phyloP scores from a whole-genome alignment of 1,284 basidiomycete species.

The Cutaneotrichosporon sp. region DNA sequence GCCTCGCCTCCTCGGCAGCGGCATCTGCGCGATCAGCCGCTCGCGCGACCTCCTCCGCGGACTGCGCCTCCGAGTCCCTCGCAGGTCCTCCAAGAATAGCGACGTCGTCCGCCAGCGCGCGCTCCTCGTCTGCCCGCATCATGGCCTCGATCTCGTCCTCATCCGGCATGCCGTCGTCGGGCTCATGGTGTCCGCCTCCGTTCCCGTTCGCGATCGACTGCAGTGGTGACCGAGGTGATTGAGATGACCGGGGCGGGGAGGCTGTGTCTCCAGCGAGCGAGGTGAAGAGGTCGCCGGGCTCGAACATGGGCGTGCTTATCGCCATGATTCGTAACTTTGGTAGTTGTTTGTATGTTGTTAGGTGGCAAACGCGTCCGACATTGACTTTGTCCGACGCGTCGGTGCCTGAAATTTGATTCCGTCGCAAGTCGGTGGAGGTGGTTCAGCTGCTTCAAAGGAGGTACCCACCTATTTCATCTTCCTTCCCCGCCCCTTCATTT shows the following conservation, averaged over 20 bases:
- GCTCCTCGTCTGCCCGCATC: constrained; percentile 21
- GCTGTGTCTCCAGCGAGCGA: not conserved
- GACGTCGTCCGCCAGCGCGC: not conserved
- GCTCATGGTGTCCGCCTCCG: too few species aligned
- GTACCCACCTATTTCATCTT: not conserved
- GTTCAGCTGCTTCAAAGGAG: not conserved
- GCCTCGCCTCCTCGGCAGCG: constrained; percentile 2
- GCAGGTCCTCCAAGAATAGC: too few species aligned
- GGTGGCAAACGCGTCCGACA: not conserved
- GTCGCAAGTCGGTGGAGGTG: not conserved
- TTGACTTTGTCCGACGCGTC: constrained; percentile 5
- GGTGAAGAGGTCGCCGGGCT: constrained; percentile 8
- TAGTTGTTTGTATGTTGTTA: not conserved
- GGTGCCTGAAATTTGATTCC: not conserved
- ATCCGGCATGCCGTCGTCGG: not conserved
- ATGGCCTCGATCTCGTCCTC: constrained; percentile 27
- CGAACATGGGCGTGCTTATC: constrained; percentile 4
- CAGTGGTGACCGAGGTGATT: too few species aligned
- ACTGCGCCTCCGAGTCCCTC: not conserved
- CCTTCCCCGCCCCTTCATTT: not conserved
- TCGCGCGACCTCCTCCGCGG: not conserved
- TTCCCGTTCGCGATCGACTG: too few species aligned
- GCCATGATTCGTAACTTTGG: constrained; percentile 1
- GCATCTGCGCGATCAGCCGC: constrained; percentile 11
- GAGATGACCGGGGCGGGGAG: not conserved